A percentile compares a stretch with the other conserved stretches of the same genome.
Evolutionary conservation across 805 yeast species (phyloP).

Genomic region (Cyberlindnera galapagoensis): DNA sequence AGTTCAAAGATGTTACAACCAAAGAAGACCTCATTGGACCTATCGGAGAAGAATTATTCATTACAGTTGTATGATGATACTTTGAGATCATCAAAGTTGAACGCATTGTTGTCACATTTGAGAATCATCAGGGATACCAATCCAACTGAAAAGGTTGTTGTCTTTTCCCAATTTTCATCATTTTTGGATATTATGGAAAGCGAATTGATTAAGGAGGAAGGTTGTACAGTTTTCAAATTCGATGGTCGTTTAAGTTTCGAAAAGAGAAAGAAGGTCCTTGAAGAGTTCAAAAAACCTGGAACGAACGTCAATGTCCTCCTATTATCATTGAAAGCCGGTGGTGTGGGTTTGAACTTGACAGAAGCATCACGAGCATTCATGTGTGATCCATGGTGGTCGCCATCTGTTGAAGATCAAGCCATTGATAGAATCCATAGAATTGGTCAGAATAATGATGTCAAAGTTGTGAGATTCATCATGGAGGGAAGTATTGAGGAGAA

Average conservation of each 20-base stretch:
- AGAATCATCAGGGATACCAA: slow-evolving; percentile 44
- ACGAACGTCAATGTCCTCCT: slow-evolving; percentile 44
- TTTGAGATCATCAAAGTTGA: slow-evolving; percentile 61
- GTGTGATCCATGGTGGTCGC: slow-evolving; percentile 99
- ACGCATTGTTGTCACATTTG: slow-evolving; percentile 59
- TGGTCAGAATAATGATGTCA: slow-evolving; percentile 72
- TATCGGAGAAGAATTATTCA: slow-evolving; percentile 20
- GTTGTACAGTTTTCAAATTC: slow-evolving; percentile 57
- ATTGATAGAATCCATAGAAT: slow-evolving; percentile 87
- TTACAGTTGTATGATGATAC: slow-evolving; percentile 22
- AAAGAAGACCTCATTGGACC: slow-evolving; percentile 13
- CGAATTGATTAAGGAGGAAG: slow-evolving; percentile 44
- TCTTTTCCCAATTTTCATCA: slow-evolving; percentile 86
- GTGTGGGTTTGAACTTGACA: slow-evolving; percentile 86
- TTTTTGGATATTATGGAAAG: slow-evolving; percentile 68
- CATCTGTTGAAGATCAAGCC: slow-evolving; percentile 85
- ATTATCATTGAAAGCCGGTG: slow-evolving; percentile 85
- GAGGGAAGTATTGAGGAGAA: slow-evolving; percentile 80
- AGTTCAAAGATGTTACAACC: slow-evolving; percentile 35
- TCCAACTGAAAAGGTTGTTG: slow-evolving; percentile 70
- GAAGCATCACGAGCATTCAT: slow-evolving; percentile 78
- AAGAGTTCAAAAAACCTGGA: slow-evolving; percentile 39
- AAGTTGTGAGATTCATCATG: slow-evolving; percentile 74
- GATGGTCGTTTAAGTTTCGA: slow-evolving; percentile 73
- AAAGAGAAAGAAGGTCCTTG: slow-evolving; percentile 57